These are phyloP conservation scores for Eimeria praecox DNA, from an alignment of 169 alveolate genomes.

Conservation along the genomic window DNA sequence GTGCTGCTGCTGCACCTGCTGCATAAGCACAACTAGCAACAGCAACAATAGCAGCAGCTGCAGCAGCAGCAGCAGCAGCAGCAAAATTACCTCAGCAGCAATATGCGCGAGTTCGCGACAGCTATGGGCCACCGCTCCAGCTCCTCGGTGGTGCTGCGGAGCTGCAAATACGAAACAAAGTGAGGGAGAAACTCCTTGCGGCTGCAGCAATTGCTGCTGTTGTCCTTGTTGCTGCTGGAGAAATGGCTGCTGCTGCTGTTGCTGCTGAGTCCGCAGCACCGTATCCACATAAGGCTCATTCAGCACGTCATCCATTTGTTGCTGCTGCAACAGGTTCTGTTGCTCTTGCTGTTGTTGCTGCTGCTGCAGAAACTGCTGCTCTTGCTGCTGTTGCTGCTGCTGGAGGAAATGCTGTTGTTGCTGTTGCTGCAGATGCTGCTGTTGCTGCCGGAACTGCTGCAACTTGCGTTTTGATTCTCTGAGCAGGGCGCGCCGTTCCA, in stretches of 20 bases:
- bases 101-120: slow-evolving; percentile 12
- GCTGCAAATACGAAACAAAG: slow-evolving; percentile 16
- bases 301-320: neutral
- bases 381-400: neutral
- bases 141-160: slow-evolving; percentile 19
- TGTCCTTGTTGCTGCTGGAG: neutral
- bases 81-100: slow-evolving; percentile 7
- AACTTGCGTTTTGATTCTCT: slow-evolving; percentile 17
- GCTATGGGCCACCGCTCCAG: slow-evolving; percentile 4
- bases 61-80: neutral
- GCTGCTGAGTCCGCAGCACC: neutral
- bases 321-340: neutral
- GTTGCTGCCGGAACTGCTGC: slow-evolving; percentile 4
- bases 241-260: neutral
- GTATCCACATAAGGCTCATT: neutral
- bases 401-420: slow-evolving; percentile 8
- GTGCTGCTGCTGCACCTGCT: neutral
- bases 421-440: neutral
- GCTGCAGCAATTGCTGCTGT: slow-evolving; percentile 14
- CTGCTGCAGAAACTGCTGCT: slow-evolving; percentile 24
- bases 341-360: slow-evolving; percentile 1
- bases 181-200: neutral
- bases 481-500: slow-evolving; percentile 19
- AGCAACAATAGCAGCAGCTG: neutral
- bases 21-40: neutral